A percentile compares a stretch with the other conserved stretches of the same genome.
phyloP scores from a whole-genome alignment of 495 filamentous ascomycete species.

The Saxophila tyrrhenica region DNA sequence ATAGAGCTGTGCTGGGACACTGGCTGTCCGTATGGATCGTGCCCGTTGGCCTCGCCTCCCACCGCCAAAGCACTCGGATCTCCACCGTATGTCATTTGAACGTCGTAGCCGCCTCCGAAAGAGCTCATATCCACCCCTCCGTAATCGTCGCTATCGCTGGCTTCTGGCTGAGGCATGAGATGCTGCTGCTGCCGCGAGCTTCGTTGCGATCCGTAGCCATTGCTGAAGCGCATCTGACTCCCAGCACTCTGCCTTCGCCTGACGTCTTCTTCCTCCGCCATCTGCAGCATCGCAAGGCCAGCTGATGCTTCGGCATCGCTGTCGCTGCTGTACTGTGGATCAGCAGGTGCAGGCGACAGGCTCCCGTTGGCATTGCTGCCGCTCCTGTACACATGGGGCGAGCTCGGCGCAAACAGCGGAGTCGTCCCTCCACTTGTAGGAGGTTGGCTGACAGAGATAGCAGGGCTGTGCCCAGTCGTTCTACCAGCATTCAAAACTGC shows the following conservation, averaged over 20 bases:
- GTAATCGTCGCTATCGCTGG: conserved; percentile 59
- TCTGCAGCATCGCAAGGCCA: conserved; percentile 69
- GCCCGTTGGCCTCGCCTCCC: conserved; percentile 14
- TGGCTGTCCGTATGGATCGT: conserved; percentile 20
- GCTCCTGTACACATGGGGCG: conserved; percentile 13
- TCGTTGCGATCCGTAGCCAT: conserved; percentile 6
- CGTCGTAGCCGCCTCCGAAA: conserved; percentile 65
- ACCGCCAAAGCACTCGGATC: conserved; percentile 30
- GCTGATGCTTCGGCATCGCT: conserved; percentile 87
- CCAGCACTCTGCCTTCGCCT: conserved; percentile 33
- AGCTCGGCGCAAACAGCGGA: conserved; percentile 10
- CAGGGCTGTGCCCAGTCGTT: conserved; percentile 5
- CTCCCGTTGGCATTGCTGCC: conserved; percentile 44
- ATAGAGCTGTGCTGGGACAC: conserved; percentile 28
- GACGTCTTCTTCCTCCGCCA: conserved; percentile 73
- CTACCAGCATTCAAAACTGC: conserved; percentile 17
- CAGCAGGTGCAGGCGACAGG: conserved; percentile 35
- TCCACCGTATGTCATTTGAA: conserved; percentile 58
- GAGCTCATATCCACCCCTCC: conserved; percentile 58
- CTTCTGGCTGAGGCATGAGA: conserved; percentile 23
- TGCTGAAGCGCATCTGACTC: conserved; percentile 8
- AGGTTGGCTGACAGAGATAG: conserved; percentile 15
- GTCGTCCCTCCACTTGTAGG: neutral
- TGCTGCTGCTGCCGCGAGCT: neutral
- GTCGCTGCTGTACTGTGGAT: conserved; percentile 50